These are phyloP conservation scores for Hippophae rhamnoides DNA, from an alignment of 306 rosid genomes.

Conservation along the genomic window DNA sequence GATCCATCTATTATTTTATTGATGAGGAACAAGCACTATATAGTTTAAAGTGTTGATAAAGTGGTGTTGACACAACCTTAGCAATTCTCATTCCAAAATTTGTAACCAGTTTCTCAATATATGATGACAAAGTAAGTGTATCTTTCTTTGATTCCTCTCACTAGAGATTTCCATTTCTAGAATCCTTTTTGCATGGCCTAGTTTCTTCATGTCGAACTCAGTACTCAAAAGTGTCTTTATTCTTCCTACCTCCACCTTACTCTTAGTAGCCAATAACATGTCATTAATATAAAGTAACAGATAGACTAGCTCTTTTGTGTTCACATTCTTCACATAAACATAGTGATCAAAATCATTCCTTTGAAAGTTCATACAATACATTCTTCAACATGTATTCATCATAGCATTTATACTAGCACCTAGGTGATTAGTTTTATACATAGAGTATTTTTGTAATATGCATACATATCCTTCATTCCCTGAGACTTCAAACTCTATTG, in stretches of 20 bases:
- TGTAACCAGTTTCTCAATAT: not conserved
- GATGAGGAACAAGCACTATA: not conserved
- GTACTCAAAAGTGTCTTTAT: not conserved
- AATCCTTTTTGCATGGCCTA: not conserved
- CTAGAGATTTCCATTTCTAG: not conserved
- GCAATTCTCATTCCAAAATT: not conserved
- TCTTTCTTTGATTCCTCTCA: not conserved
- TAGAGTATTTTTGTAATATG: too few species aligned
- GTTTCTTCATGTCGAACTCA: not conserved
- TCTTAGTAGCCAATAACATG: not conserved
- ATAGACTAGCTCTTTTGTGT: not conserved
- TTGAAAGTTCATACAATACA: too few species aligned
- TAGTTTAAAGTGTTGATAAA: not conserved
- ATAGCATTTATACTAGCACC: too few species aligned
- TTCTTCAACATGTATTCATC: too few species aligned
- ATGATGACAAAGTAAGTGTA: not conserved
- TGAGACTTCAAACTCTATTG: not conserved
- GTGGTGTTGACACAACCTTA: not conserved
- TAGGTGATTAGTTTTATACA: not conserved
- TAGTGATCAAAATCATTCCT: not conserved
- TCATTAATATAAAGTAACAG: not conserved
- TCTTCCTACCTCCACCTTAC: not conserved
- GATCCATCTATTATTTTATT: not conserved
- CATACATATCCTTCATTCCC: not conserved
- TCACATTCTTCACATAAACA: not conserved